Evolutionary conservation across 2,329 filamentous ascomycete species (phyloP).

Genomic region (Escovopsis sp.): DNA sequence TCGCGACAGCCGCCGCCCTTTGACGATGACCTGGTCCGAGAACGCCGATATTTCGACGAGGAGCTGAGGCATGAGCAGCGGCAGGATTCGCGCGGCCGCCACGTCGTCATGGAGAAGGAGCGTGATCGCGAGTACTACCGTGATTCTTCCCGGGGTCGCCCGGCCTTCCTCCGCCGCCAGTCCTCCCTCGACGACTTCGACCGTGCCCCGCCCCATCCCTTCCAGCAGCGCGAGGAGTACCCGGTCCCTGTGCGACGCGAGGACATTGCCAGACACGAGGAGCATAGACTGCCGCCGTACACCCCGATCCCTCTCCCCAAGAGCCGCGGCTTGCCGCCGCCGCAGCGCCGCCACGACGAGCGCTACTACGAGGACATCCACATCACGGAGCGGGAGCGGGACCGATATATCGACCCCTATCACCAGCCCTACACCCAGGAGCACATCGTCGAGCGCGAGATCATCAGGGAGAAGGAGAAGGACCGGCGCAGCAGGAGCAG

Average conservation of each 20-base stretch:
- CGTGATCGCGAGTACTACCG: conserved; percentile 32
- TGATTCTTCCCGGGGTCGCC: conserved; percentile 41
- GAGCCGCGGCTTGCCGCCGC: conserved; percentile 43
- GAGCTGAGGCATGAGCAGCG: conserved; percentile 21
- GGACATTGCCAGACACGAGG: conserved; percentile 32
- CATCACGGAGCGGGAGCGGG: conserved; percentile 50
- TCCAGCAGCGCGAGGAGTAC: conserved; percentile 44
- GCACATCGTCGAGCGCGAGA: conserved; percentile 45
- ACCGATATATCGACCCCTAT: conserved; percentile 42
- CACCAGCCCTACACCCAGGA: conserved; percentile 32
- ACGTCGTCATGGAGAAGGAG: conserved; percentile 41
- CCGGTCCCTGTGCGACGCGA: conserved; percentile 38
- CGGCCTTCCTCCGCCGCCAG: conserved; percentile 59
- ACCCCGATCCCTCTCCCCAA: conserved; percentile 56
- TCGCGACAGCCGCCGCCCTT: conserved; percentile 34
- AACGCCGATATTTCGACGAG: conserved; percentile 42
- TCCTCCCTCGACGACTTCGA: conserved; percentile 87
- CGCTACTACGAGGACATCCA: conserved; percentile 51
- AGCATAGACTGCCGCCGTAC: conserved; percentile 30
- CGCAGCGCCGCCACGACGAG: conserved; percentile 39
- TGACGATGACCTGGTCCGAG: conserved; percentile 31
- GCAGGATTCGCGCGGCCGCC: conserved; percentile 30
- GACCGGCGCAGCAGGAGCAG: conserved; percentile 20
- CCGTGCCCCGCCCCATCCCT: conserved; percentile 42
- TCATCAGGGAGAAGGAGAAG: conserved; percentile 18